Evolutionary conservation across 2,329 filamentous ascomycete species (phyloP), one percentile per base, ranked within the genome.

Genomic region (Zasmidium citrigriseum): DNA sequence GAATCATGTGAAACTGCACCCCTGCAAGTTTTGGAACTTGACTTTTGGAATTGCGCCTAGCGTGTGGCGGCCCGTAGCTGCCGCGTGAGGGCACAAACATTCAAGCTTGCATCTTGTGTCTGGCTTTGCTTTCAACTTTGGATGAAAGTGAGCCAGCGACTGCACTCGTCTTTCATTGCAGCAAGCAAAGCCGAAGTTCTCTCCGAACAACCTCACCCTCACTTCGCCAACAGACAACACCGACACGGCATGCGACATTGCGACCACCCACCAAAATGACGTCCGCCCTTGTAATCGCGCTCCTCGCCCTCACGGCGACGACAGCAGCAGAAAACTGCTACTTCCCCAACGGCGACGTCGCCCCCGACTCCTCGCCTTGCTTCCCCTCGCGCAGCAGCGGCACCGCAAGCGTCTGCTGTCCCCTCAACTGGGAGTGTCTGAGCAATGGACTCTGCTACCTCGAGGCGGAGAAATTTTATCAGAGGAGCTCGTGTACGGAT

Each of bases 401-500:
- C n/a, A 66, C 61, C 14, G 56, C 63, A 4, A 64, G 60, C 11
- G 55, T 60, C n/a, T 76, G 73, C 62, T 76, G 73, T 55, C 72
- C 73, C 1, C 52, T 66, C 20, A 65, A 68, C 52, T 75, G 73
- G 73, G 51, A 57, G 10, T 76, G 73, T 54, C 53, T 70, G 9
- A 59, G 57, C 49, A 73, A 73, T 51, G 71, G 70, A 1, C 59
- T 75, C 47, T 76, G 73, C 60, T 70, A 69, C 46, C 55, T 69
- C 20, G 54, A 52, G 3, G 52, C 52, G 16, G 58, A 63, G 5
- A 47, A 67, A 24, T 59, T 64, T 14, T 69, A 66, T 53, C 68
- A 66, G 4, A 68, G 72, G 12, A 72, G 73, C 52, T 70, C 70
- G 4, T 75, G 73, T 59, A 73, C 71, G 3, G 71, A 73, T 25